phyloP scores from a whole-genome alignment of 176 grass and related monocot genomes.

The Saccharum spontaneum region DNA sequence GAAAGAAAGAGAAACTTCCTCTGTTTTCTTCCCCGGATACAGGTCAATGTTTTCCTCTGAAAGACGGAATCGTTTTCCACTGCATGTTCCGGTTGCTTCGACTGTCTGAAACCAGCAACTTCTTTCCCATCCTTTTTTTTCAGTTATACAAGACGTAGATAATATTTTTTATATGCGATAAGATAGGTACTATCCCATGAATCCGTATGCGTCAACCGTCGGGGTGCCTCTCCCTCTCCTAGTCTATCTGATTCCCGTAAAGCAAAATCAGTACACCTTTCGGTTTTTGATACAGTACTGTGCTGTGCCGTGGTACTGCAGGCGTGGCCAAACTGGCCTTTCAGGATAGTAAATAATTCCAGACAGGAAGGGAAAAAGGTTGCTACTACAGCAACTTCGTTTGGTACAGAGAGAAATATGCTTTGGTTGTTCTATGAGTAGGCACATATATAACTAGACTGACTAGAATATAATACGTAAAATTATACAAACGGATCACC shows the following conservation, averaged over 20 bases:
- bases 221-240: not conserved
- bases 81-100: slow-evolving; percentile 31
- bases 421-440: slow-evolving; percentile 5
- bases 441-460: not conserved
- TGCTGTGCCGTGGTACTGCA: slow-evolving; percentile 20
- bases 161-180: not conserved
- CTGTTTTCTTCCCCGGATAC: not conserved
- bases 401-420: not conserved
- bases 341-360: not conserved
- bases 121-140: slow-evolving; percentile 1
- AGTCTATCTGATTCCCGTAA: not conserved
- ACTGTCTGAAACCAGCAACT: slow-evolving; percentile 12
- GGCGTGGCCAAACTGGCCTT: slow-evolving; percentile 31
- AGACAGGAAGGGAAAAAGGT: not conserved
- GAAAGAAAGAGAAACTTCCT: not conserved
- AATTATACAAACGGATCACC: not conserved
- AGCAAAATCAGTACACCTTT: slow-evolving; percentile 34
- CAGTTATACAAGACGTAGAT: slow-evolving; percentile 14
- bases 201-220: slow-evolving; percentile 41
- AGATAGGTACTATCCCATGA: not conserved
- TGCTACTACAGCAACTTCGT: slow-evolving; percentile 11
- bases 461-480: not conserved
- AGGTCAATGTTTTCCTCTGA: slow-evolving; percentile 6
- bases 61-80: not conserved
- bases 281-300: slow-evolving; percentile 29